Conservation (phyloP, 192 early-diverging fungal genomes). For the Kickxella alabastrina region DNA sequence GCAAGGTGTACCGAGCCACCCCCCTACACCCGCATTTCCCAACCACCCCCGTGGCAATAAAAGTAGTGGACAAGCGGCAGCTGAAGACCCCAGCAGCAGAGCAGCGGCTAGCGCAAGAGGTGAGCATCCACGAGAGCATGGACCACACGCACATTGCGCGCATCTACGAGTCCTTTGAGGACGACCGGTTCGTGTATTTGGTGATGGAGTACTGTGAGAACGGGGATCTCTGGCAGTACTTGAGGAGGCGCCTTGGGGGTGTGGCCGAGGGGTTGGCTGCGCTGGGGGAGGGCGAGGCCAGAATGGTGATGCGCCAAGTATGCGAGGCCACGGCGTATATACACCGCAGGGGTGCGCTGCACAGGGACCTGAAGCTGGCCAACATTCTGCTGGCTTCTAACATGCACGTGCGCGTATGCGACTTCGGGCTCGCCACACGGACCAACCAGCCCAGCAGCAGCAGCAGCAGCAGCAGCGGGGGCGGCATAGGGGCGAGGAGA, state of each 20-base stretch:
- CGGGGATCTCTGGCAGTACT: slow-evolving; percentile 45
- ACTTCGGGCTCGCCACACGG: slow-evolving; percentile 72
- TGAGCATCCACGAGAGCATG: slow-evolving; percentile 63
- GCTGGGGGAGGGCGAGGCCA: slow-evolving; percentile 58
- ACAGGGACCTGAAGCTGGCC: slow-evolving; percentile 73
- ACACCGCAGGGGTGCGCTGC: slow-evolving; percentile 63
- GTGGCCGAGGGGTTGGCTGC: slow-evolving; percentile 8
- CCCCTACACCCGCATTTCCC: slow-evolving; percentile 8
- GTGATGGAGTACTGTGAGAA: slow-evolving; percentile 66
- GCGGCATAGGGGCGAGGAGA: no score
- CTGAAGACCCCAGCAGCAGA: slow-evolving; percentile 31
- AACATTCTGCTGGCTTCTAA: slow-evolving; percentile 62
- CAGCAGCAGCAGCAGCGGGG: no score
- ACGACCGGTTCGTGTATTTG: slow-evolving; percentile 62
- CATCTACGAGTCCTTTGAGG: slow-evolving; percentile 67
- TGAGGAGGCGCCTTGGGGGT: slow-evolving; percentile 20
- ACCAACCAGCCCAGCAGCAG: slow-evolving; percentile 18
- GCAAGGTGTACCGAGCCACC: slow-evolving; percentile 36
- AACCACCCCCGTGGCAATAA: slow-evolving; percentile 24
- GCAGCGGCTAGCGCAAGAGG: slow-evolving; percentile 58
- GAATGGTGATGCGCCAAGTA: slow-evolving; percentile 55
- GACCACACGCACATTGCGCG: slow-evolving; percentile 55
- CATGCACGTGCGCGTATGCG: slow-evolving; percentile 63
- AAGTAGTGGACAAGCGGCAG: slow-evolving; percentile 39
- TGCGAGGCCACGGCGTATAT: slow-evolving; percentile 60